Conservation (phyloP, 345 rosid species). For the Eucalyptus tenuipes region DNA sequence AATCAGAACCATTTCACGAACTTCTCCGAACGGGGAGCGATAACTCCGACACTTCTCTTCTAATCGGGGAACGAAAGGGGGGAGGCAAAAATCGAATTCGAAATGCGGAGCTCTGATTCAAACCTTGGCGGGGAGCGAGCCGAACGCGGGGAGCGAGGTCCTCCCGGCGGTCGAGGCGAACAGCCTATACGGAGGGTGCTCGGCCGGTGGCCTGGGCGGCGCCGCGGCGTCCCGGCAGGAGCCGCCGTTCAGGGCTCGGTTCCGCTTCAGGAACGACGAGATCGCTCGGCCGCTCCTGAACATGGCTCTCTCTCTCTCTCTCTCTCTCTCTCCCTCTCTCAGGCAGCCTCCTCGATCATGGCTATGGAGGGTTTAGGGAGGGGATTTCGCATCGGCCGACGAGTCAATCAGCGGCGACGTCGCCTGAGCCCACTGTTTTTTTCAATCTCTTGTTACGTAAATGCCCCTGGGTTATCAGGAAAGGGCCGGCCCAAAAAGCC, state of each 20-base stretch:
- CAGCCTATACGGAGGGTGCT: constrained; percentile 6
- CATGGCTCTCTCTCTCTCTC: constrained; percentile 17
- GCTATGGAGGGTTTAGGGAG: neutral
- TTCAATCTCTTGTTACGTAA: neutral
- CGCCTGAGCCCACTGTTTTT: neutral
- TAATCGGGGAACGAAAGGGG: neutral
- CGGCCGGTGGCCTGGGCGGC: constrained; percentile 7
- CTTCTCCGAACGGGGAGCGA: neutral
- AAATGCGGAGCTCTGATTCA: neutral
- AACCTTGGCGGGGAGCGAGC: constrained; percentile 32
- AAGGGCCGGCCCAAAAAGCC: neutral
- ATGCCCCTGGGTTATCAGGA: neutral
- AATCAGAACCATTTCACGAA: neutral
- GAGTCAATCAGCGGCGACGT: neutral
- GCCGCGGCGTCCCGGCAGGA: constrained; percentile 10
- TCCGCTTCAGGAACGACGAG: constrained; percentile 45
- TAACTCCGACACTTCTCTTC: neutral
- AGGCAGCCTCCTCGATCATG: neutral
- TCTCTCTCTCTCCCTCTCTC: neutral
- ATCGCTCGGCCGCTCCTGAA: constrained; percentile 24
- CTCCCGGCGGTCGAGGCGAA: constrained; percentile 18
- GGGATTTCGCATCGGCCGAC: neutral
- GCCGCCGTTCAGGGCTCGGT: constrained; percentile 18
- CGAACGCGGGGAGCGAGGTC: constrained; percentile 23
- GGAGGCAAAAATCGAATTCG: neutral